Conservation (phyloP, 2,329 filamentous ascomycete genomes). For the Fusarium aywerte region DNA sequence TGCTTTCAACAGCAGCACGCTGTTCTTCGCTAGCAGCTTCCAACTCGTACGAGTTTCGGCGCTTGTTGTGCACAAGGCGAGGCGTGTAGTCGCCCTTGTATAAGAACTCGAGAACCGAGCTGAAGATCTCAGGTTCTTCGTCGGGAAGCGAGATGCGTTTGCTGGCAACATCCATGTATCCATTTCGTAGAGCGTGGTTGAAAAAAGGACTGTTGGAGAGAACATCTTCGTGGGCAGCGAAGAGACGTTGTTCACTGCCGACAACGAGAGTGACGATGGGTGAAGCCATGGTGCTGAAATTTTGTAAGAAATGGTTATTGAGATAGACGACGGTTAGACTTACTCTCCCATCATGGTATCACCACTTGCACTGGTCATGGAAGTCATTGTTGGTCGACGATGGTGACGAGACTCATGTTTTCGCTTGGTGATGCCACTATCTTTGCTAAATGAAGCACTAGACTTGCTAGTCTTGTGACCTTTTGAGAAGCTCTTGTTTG, state of each 20-base stretch:
- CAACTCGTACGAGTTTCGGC: conserved; percentile 82
- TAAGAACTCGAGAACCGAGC: conserved; percentile 87
- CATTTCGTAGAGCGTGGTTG: conserved; percentile 51
- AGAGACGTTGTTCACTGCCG: conserved; percentile 84
- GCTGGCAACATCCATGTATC: conserved; percentile 50
- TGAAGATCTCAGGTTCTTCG: conserved; percentile 91
- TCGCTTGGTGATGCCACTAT: conserved; percentile 64
- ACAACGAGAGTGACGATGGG: conserved; percentile 83
- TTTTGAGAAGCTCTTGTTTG: conserved; percentile 65
- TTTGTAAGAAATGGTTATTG: conserved; percentile 5
- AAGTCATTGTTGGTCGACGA: conserved; percentile 61
- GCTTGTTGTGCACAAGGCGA: conserved; percentile 83
- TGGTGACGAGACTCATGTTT: conserved; percentile 62
- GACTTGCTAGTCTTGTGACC: conserved; percentile 62
- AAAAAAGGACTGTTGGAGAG: conserved; percentile 85
- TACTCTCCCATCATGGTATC: conserved; percentile 59
- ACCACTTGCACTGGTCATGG: conserved; percentile 53
- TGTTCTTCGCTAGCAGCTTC: conserved; percentile 67
- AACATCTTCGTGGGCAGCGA: conserved; percentile 90
- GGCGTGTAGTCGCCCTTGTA: conserved; percentile 96
- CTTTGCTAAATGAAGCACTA: conserved; percentile 65
- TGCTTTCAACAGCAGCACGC: conserved; percentile 66
- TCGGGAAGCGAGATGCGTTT: conserved; percentile 84
- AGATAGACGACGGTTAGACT: conserved; percentile 33
- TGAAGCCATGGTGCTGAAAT: conserved; percentile 63